Evolutionary conservation across 441 rosid species (phyloP).

Genomic region (Syzygium syzygioides): DNA sequence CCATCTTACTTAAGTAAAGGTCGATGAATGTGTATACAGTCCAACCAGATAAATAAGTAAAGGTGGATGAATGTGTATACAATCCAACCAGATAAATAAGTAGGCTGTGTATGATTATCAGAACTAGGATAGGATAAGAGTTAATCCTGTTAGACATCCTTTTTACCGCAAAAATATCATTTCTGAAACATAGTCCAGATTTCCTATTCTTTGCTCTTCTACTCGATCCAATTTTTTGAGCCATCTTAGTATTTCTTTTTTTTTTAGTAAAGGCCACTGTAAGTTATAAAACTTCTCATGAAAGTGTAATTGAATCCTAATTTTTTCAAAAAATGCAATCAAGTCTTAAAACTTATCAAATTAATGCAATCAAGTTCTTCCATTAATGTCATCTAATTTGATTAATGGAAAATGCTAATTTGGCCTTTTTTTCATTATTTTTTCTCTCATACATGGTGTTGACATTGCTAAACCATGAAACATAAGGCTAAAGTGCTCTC

Average conservation of each 20-base stretch:
- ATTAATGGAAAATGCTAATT: not conserved
- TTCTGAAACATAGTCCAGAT: not conserved
- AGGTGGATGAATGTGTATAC: not conserved
- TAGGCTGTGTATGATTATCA: not conserved
- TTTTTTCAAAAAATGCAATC: not conserved
- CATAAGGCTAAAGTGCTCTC: not conserved
- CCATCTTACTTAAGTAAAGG: not conserved
- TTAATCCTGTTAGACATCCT: not conserved
- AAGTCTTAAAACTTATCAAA: accelerated
- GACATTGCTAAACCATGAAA: not conserved
- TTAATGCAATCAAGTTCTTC: not conserved
- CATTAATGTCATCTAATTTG: not conserved
- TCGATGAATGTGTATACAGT: not conserved
- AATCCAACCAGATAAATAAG: not conserved
- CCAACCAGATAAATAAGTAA: not conserved
- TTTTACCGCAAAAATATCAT: not conserved
- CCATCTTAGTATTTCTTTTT: not conserved
- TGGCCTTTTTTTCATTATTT: not conserved
- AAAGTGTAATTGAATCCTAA: not conserved
- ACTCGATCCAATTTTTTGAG: not conserved
- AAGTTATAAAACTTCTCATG: not conserved
- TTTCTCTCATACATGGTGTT: not conserved
- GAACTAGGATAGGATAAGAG: not conserved
- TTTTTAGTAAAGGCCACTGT: not conserved
- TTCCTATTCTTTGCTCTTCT: not conserved